Conservation (phyloP, 2,329 filamentous ascomycete genomes). For the Aschersonia sp. region DNA sequence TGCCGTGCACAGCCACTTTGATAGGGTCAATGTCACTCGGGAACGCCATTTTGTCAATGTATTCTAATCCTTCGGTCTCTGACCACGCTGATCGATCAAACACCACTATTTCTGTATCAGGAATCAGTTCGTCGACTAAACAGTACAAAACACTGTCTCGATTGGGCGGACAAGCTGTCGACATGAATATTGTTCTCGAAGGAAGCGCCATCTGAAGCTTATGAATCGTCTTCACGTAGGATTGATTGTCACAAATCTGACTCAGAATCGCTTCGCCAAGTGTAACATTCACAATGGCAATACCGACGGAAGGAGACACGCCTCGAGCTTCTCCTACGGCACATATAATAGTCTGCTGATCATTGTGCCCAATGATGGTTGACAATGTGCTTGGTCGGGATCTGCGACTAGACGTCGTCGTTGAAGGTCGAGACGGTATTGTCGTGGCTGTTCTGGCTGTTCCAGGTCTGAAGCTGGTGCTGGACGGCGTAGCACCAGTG, state of each 20-base stretch:
- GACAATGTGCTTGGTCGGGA: constrained; percentile 24
- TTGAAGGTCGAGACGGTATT: constrained; percentile 10
- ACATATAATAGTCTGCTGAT: constrained; percentile 65
- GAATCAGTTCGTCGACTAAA: constrained; percentile 50
- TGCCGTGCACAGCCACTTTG: constrained; percentile 66
- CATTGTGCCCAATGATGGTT: constrained; percentile 28
- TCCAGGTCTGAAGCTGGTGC: constrained; percentile 6
- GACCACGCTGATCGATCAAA: constrained; percentile 75
- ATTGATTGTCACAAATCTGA: constrained; percentile 87
- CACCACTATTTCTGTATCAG: constrained; percentile 20
- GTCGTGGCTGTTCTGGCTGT: constrained; percentile 1
- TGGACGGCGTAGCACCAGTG: constrained; percentile 6
- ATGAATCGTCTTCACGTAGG: constrained; percentile 76
- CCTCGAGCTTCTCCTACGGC: constrained; percentile 81
- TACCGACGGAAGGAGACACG: constrained; percentile 67
- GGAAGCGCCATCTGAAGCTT: constrained; percentile 74
- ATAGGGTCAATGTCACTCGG: constrained; percentile 67
- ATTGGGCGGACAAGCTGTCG: constrained; percentile 49
- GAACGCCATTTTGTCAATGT: constrained; percentile 67
- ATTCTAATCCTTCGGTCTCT: constrained; percentile 62
- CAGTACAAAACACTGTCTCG: constrained; percentile 59
- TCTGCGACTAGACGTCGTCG: constrained; percentile 28
- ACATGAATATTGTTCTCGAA: constrained; percentile 64
- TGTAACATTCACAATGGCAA: constrained; percentile 77
- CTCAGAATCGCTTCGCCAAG: constrained; percentile 75